phyloP scores from a whole-genome alignment of 108 stramenopile species.

The Stephanodiscus triporus region DNA sequence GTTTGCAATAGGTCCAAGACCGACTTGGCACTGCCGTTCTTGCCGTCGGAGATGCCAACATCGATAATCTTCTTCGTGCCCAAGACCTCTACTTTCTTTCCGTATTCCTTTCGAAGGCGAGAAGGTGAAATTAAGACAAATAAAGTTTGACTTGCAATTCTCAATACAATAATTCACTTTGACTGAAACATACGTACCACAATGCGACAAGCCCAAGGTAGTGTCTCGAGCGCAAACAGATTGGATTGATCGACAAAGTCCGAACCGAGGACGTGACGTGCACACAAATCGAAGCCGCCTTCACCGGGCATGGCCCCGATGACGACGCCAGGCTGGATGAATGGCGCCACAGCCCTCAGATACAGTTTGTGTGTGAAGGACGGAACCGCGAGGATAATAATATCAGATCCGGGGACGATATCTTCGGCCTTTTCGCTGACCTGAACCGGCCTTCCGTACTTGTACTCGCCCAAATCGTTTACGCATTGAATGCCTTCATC shows the following conservation, averaged over 20 bases:
- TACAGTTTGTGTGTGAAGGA: slow-evolving; percentile 56
- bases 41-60: slow-evolving; percentile 34
- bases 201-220: slow-evolving; percentile 65
- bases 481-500: slow-evolving; percentile 48
- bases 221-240: slow-evolving; percentile 60
- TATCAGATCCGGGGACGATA: slow-evolving; percentile 23
- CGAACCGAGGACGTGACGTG: slow-evolving; percentile 46
- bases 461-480: slow-evolving; percentile 53
- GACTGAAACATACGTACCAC: background rate
- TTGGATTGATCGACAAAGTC: slow-evolving; percentile 47
- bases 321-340: slow-evolving; percentile 44
- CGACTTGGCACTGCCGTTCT: background rate
- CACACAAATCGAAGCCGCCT: slow-evolving; percentile 57
- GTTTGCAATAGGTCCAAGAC: slow-evolving; percentile 28
- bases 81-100: slow-evolving; percentile 52
- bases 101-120: slow-evolving; percentile 29
- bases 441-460: slow-evolving; percentile 40
- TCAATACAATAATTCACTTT: too few relatives aligned
- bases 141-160: too few relatives aligned
- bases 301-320: slow-evolving; percentile 67
- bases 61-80: slow-evolving; percentile 67
- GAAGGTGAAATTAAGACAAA: too few relatives aligned
- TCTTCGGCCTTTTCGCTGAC: slow-evolving; percentile 40
- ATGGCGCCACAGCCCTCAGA: slow-evolving; percentile 46
- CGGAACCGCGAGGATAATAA: slow-evolving; percentile 57